Percentiles rank a stretch among this genome's conserved stretches.
Evolutionary conservation across 371 early-diverging fungal species (phyloP).

Genomic region (Parasitella parasitica): DNA sequence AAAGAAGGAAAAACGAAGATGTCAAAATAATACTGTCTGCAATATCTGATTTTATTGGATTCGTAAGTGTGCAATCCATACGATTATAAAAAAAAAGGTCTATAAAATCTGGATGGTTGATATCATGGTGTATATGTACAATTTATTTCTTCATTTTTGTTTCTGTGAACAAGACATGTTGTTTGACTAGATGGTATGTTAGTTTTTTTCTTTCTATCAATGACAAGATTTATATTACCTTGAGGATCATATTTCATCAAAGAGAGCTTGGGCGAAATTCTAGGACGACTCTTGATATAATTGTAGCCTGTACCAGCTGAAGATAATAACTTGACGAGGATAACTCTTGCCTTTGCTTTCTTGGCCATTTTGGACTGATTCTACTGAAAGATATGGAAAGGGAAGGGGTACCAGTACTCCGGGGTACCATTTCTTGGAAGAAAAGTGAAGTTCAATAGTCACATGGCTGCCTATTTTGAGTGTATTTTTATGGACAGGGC

Average conservation of each 20-base stretch:
- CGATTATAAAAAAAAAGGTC: not conserved
- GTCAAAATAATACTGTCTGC: no score
- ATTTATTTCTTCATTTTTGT: conserved; percentile 69
- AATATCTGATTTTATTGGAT: no score
- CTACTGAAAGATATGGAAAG: not conserved
- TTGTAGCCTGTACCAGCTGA: conserved; percentile 84
- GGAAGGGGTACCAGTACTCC: not conserved
- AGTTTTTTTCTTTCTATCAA: no score
- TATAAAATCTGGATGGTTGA: not conserved
- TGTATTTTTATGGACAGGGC: not conserved
- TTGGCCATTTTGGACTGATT: conserved; percentile 59
- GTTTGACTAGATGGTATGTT: conserved; percentile 48
- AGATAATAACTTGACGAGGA: conserved; percentile 77
- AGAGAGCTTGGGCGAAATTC: conserved; percentile 72
- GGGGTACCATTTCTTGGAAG: conserved; percentile 1
- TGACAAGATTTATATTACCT: conserved; percentile 33
- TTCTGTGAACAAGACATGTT: conserved; percentile 75
- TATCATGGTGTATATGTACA: not conserved
- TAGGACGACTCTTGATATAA: conserved; percentile 75
- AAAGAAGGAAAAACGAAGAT: no score
- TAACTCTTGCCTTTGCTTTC: conserved; percentile 83
- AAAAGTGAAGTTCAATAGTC: not conserved
- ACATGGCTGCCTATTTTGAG: not conserved
- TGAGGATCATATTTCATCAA: conserved; percentile 85
- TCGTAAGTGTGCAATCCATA: no score